Conservation (phyloP, 1,139 yeast genomes). For the Hyphopichia burtonii region DNA sequence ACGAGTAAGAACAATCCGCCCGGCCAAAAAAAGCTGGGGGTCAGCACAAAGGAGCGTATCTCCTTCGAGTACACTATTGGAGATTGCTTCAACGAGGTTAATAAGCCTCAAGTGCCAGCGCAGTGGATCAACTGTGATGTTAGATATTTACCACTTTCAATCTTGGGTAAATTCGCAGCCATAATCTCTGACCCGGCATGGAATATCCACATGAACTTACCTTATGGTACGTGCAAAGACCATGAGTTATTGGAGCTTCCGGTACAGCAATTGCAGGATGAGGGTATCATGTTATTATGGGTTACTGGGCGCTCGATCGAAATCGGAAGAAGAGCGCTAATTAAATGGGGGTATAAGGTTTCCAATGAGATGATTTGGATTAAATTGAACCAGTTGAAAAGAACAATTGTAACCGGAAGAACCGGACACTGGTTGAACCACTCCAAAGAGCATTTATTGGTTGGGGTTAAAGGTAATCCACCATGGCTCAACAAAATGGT, state of each 20-base stretch:
- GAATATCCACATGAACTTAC: conserved; percentile 77
- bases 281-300: conserved; percentile 84
- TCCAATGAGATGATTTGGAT: conserved; percentile 87
- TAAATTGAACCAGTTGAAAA: conserved; percentile 78
- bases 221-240: conserved; percentile 76
- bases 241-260: conserved; percentile 67
- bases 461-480: conserved; percentile 81
- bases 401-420: conserved; percentile 92
- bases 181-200: conserved; percentile 91
- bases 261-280: conserved; percentile 69
- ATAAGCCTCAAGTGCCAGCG: conserved; percentile 43
- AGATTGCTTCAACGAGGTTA: conserved; percentile 45
- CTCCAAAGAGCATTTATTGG: conserved; percentile 85
- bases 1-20: neutral
- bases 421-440: conserved; percentile 98
- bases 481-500: conserved; percentile 64
- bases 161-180: conserved; percentile 82
- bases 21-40: conserved; percentile 8
- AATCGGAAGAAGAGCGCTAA: conserved; percentile 73
- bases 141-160: conserved; percentile 61
- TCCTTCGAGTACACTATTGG: conserved; percentile 54
- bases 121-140: conserved; percentile 92
- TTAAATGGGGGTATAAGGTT: conserved; percentile 78
- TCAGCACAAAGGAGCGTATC: conserved; percentile 15
- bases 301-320: conserved; percentile 94